Percentiles rank a stretch among this genome's conserved stretches.
Conservation (phyloP, 1,284 basidiomycete species). For the Volvariella volvacea region DNA sequence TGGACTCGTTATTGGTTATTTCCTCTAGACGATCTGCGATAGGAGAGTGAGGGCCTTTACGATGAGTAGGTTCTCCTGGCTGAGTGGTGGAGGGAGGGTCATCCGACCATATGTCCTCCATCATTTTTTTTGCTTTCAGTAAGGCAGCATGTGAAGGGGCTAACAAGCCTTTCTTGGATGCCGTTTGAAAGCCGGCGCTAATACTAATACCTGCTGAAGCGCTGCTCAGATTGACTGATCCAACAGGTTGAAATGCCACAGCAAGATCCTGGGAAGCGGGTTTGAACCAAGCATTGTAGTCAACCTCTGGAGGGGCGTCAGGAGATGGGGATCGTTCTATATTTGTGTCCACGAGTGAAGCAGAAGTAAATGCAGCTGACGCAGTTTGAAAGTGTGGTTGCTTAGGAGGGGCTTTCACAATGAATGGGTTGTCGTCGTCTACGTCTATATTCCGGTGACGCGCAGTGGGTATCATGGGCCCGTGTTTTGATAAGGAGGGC, state of each 20-base stretch:
- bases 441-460: conserved; percentile 16
- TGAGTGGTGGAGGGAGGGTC: conserved; percentile 11
- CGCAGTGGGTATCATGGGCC: not conserved
- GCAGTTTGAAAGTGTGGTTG: conserved; percentile 13
- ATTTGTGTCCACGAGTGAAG: conserved; percentile 5
- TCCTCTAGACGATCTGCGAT: too few species aligned
- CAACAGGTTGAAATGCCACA: conserved; percentile 32
- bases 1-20: too few species aligned
- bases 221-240: conserved; percentile 13
- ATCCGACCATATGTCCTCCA: conserved; percentile 49
- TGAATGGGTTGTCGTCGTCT: conserved; percentile 42
- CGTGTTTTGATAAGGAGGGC: conserved; percentile 12
- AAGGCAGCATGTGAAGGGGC: conserved; percentile 54
- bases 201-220: conserved; percentile 9
- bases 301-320: conserved; percentile 33
- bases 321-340: conserved; percentile 33
- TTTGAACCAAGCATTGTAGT: conserved; percentile 55
- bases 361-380: conserved; percentile 15
- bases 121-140: conserved; percentile 46
- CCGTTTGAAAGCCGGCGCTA: conserved; percentile 23
- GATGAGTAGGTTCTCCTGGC: too few species aligned
- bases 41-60: too few species aligned
- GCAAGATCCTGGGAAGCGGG: conserved; percentile 21
- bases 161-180: conserved; percentile 29
- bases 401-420: conserved; percentile 10